Conservation (phyloP, 805 yeast species). For the Wickerhamiella lipophila region DNA sequence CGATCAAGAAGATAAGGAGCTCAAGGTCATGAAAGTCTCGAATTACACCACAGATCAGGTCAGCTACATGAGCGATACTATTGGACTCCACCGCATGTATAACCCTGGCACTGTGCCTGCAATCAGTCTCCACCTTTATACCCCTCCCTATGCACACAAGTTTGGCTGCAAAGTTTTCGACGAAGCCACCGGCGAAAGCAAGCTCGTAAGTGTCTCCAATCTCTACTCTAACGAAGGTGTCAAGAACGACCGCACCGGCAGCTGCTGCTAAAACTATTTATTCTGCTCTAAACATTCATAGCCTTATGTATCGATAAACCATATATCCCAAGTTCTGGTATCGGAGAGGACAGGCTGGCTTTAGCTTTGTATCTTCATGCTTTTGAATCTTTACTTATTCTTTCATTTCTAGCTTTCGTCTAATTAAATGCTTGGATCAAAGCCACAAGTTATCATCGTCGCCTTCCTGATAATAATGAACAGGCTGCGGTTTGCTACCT, state of each 20-base stretch:
- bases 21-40: constrained; percentile 24
- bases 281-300: no score
- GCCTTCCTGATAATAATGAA: constrained; percentile 8
- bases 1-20: constrained; percentile 17
- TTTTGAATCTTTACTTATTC: no score
- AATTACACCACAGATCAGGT: constrained; percentile 32
- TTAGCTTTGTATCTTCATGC: no score
- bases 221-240: constrained; percentile 52
- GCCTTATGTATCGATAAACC: no score
- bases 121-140: constrained; percentile 56
- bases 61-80: constrained; percentile 50
- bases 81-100: constrained; percentile 53
- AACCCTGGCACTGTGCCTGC: constrained; percentile 39
- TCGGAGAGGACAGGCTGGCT: no score
- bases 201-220: constrained; percentile 46
- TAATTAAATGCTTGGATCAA: not conserved
- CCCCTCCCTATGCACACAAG: constrained; percentile 62
- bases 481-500: not conserved
- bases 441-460: constrained; percentile 8
- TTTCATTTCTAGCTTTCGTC: not conserved
- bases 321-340: no score
- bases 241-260: not conserved
- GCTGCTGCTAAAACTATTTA: constrained; percentile 5
- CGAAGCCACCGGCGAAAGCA: constrained; percentile 36
- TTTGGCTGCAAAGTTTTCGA: constrained; percentile 36